phyloP scores from a whole-genome alignment of 2,329 filamentous ascomycete species.

The Blastomyces percursus region DNA sequence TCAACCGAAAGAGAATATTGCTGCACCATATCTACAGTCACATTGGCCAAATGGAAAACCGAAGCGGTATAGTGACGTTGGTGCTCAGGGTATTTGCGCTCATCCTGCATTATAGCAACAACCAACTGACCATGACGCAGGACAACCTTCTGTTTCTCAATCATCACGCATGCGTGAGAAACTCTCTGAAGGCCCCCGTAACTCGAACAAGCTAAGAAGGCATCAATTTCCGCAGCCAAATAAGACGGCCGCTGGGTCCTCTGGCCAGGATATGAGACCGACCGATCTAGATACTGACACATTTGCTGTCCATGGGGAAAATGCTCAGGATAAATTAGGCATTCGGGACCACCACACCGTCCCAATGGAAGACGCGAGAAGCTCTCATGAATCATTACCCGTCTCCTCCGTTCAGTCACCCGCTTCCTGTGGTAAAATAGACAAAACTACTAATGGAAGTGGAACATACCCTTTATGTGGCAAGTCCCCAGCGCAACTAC shows the following conservation, averaged over 20 bases:
- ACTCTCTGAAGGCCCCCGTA: background rate
- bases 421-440: background rate
- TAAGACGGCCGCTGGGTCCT: background rate
- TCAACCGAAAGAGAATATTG: background rate
- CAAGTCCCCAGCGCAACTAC: conserved; percentile 29
- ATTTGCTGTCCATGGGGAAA: background rate
- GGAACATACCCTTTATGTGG: conserved; percentile 10
- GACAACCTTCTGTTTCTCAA: background rate
- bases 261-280: background rate
- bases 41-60: background rate
- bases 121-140: background rate
- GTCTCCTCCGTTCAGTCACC: background rate
- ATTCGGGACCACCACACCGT: background rate
- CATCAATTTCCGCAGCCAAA: background rate
- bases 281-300: background rate
- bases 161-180: background rate
- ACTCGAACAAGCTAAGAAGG: background rate
- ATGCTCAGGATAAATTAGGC: background rate
- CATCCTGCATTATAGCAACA: background rate
- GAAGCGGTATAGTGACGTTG: background rate
- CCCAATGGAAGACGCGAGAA: background rate
- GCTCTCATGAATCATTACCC: background rate
- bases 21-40: background rate
- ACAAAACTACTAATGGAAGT: background rate
- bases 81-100: background rate